A percentile compares a stretch with the other conserved stretches of the same genome.
These are phyloP conservation scores for Canavalia gladiata DNA, from an alignment of 306 rosid species.

Conservation along the genomic window DNA sequence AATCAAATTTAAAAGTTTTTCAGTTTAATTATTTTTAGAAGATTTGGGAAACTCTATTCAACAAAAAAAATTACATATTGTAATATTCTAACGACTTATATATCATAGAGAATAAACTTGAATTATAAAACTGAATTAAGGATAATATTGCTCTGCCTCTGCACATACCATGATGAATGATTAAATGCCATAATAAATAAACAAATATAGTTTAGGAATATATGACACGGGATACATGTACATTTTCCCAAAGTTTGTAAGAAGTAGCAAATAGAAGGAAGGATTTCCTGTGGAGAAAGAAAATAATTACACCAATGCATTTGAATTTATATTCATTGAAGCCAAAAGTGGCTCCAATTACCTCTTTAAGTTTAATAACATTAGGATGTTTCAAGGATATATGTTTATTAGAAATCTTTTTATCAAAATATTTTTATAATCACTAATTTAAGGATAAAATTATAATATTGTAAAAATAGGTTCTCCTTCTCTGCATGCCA, in stretches of 20 bases:
- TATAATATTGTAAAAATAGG: too few species aligned
- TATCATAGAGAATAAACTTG: too few species aligned
- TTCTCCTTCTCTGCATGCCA: too few species aligned
- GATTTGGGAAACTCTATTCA: slow-evolving; percentile 13
- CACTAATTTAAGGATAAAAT: too few species aligned
- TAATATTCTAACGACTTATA: too few species aligned
- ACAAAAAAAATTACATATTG: not conserved
- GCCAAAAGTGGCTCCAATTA: slow-evolving; percentile 46
- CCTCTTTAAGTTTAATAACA: slow-evolving; percentile 95
- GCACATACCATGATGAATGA: not conserved
- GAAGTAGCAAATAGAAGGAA: not conserved
- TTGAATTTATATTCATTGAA: not conserved
- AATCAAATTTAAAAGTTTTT: slow-evolving; percentile 25
- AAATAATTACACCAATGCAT: not conserved
- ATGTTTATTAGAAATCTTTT: slow-evolving; percentile 42
- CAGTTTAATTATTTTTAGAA: not conserved
- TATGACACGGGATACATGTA: not conserved
- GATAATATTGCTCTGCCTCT: slow-evolving; percentile 14
- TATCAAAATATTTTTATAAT: too few species aligned
- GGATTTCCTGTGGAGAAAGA: not conserved
- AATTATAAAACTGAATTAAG: not conserved
- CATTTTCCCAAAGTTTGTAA: slow-evolving; percentile 20
- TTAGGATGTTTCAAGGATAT: slow-evolving; percentile 96
- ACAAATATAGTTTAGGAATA: not conserved
- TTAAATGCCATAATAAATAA: not conserved